Evolutionary conservation across 106 monocot genomes (phyloP), one percentile per base, ranked within the genome.

Genomic region (Dioscorea alata): DNA sequence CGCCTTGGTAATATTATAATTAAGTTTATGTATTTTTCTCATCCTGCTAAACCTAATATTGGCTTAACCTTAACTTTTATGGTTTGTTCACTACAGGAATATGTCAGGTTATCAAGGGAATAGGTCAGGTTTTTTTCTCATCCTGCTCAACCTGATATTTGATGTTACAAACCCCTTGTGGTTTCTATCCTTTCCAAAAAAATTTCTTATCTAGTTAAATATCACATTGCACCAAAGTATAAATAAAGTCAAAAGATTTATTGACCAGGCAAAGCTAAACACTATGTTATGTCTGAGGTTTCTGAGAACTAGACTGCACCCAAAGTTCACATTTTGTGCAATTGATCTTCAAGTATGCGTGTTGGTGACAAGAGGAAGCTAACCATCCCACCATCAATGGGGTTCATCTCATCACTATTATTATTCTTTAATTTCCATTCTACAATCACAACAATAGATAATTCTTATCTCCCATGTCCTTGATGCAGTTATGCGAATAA

Each of bases 101-200:
- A 65, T 89, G 92, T 19, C 67, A 92, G 64, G 96, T 97, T 50
- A 89, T 97, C 58, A 92, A 89, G 67, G 96, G 96, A n/a, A 48
- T 97, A 89, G 96, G 96, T 97, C 4, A 78, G 96, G 92, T 86
- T 81, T 33, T n/a, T n/a, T n/a, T n/a, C n/a, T n/a, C n/a, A 62
- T 21, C 7, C 42, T 9, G 24, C n/a, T n/a, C n/a, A 33, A 42
- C 6, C 42, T 42, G 6, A n/a, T n/a, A n/a, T n/a, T 42, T 53
- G 10, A 49, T 18, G 0, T 19, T 18, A 54, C 13, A 15, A 0
- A 5, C 0, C 54, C 5, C 15, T 0, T 13, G 54, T 54, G 13
- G 4, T 54, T 54, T 5, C 54, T 19, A 0, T 8, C 15, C 19
- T 54, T 54, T 18, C 15, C n/a, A n/a, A n/a, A n/a, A n/a, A 2